These are phyloP conservation scores for Xylaria sp. DNA, from an alignment of 2,329 filamentous ascomycete species.

Conservation along the genomic window DNA sequence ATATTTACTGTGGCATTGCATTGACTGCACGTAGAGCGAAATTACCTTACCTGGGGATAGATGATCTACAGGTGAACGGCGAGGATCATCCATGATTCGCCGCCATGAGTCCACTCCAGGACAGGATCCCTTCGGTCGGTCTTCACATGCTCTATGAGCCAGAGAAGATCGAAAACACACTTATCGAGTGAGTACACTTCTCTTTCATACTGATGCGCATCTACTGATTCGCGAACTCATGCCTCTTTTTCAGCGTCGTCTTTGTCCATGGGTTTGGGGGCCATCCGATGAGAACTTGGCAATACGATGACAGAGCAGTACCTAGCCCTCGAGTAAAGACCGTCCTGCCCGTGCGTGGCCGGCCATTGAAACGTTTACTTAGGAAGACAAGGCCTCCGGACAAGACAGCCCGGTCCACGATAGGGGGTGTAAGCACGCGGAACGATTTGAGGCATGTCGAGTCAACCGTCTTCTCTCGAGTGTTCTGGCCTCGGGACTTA, in stretches of 20 bases:
- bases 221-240: slow-evolving; percentile 6
- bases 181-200: slow-evolving; percentile 30
- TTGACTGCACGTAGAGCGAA: background rate
- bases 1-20: slow-evolving; percentile 8
- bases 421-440: background rate
- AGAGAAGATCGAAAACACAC: slow-evolving; percentile 14
- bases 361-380: slow-evolving; percentile 15
- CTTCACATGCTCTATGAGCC: slow-evolving; percentile 36
- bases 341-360: background rate
- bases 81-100: slow-evolving; percentile 20
- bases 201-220: background rate
- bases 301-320: slow-evolving; percentile 17
- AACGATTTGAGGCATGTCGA: slow-evolving; percentile 6
- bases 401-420: background rate
- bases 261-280: slow-evolving; percentile 38
- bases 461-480: background rate
- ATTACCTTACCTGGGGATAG: background rate
- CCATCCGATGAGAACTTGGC: slow-evolving; percentile 36
- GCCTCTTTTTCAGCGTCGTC: slow-evolving; percentile 20
- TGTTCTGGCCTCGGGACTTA: slow-evolving; percentile 35
- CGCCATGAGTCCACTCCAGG: slow-evolving; percentile 26
- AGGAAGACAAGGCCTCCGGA: slow-evolving; percentile 22
- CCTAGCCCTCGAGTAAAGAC: background rate
- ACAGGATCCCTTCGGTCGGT: slow-evolving; percentile 28
- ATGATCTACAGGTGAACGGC: slow-evolving; percentile 14